phyloP scores from a whole-genome alignment of 2,329 filamentous ascomycete species.

The Neodidymelliopsis sp. region DNA sequence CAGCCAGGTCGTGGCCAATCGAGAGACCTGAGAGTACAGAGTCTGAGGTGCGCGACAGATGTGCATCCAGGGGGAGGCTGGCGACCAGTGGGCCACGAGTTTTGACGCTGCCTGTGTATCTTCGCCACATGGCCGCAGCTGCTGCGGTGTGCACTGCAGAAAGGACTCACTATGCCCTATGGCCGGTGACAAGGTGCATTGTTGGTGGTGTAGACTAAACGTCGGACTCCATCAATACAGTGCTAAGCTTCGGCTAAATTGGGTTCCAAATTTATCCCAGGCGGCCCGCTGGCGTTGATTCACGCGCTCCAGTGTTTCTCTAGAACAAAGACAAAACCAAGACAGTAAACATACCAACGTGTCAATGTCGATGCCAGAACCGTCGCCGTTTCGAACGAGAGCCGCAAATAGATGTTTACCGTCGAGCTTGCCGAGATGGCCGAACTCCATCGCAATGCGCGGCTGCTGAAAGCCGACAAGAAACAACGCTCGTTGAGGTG shows the following conservation, averaged over 20 bases:
- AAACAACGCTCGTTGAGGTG: not conserved
- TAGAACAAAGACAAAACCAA: constrained; percentile 15
- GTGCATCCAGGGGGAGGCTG: constrained; percentile 16
- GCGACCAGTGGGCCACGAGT: constrained; percentile 7
- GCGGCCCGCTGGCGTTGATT: constrained; percentile 12
- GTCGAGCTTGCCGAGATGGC: not conserved
- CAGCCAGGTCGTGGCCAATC: constrained; percentile 10
- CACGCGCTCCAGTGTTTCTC: constrained; percentile 16
- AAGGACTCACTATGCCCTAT: constrained; percentile 1
- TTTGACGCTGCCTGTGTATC: constrained; percentile 10
- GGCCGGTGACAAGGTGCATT: constrained; percentile 5
- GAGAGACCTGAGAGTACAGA: constrained; percentile 19
- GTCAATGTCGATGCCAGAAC: constrained; percentile 10
- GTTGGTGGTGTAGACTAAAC: constrained; percentile 3
- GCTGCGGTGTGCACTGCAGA: not conserved
- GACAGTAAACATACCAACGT: constrained; percentile 19
- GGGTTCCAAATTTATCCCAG: constrained; percentile 32
- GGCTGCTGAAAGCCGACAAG: not conserved
- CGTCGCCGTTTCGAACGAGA: constrained; percentile 22
- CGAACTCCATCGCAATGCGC: not conserved
- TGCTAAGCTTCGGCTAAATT: constrained; percentile 27
- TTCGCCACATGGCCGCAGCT: constrained; percentile 16
- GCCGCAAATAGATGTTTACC: constrained; percentile 14
- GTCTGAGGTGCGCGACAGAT: constrained; percentile 11
- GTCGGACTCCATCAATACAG: constrained; percentile 9